phyloP scores from a whole-genome alignment of 768 basidiomycete species.

The Auricularia cornea region DNA sequence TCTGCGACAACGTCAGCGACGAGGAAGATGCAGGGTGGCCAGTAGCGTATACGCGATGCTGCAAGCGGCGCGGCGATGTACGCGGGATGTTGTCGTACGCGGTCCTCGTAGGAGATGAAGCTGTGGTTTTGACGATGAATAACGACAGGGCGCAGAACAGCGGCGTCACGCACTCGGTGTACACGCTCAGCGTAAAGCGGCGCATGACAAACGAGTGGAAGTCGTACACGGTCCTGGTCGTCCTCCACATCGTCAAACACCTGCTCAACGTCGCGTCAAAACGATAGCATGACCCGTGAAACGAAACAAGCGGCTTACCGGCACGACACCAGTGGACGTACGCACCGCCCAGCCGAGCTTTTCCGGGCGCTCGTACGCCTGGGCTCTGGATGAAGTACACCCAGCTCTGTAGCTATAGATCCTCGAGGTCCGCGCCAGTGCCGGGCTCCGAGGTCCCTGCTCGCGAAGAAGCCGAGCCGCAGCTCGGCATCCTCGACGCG shows the following conservation, averaged over 20 bases:
- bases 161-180: constrained; percentile 58
- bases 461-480: constrained; percentile 80
- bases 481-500: constrained; percentile 65
- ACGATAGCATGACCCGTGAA: background rate
- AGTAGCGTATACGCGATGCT: no score
- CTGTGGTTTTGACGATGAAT: constrained; percentile 34
- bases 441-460: constrained; percentile 81
- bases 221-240: constrained; percentile 94
- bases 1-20: constrained; percentile 36
- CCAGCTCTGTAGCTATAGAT: constrained; percentile 94
- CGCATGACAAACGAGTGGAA: constrained; percentile 94
- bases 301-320: constrained; percentile 44
- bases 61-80: constrained; percentile 72
- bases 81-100: constrained; percentile 62
- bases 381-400: constrained; percentile 79
- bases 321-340: constrained; percentile 66
- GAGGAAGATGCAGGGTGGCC: no score
- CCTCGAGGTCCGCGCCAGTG: constrained; percentile 78
- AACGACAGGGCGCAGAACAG: background rate
- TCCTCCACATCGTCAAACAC: constrained; percentile 83
- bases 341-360: constrained; percentile 76
- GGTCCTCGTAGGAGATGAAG: constrained; percentile 75
- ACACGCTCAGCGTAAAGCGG: constrained; percentile 79
- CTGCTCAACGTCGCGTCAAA: constrained; percentile 28
- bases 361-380: constrained; percentile 55